Evolutionary conservation across 75 land plant species (phyloP).

Genomic region (Cunninghamia lanceolata): DNA sequence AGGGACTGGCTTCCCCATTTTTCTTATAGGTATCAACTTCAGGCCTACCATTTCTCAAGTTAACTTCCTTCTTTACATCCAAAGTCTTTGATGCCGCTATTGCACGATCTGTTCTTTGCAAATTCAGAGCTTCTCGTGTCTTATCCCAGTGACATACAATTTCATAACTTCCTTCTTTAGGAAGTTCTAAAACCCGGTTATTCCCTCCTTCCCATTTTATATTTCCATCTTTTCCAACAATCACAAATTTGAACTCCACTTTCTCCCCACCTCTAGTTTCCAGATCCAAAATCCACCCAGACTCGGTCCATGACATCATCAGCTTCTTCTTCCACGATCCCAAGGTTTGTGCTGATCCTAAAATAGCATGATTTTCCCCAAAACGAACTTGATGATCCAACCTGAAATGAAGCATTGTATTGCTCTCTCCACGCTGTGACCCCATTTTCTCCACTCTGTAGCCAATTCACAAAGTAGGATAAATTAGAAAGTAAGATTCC

Average conservation of each 20-base stretch:
- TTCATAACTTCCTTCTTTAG: slow-evolving; percentile 46
- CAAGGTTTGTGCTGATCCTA: slow-evolving; percentile 75
- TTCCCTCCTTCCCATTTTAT: slow-evolving; percentile 75
- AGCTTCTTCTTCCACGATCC: slow-evolving; percentile 82
- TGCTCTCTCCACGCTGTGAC: slow-evolving; percentile 23
- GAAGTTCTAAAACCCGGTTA: slow-evolving; percentile 63
- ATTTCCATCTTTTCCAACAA: slow-evolving; percentile 39
- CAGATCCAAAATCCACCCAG: slow-evolving; percentile 81
- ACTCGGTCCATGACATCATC: slow-evolving; percentile 73
- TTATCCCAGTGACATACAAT: slow-evolving; percentile 74
- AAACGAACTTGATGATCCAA: slow-evolving; percentile 87
- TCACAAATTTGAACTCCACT: slow-evolving; percentile 80
- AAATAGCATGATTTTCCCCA: slow-evolving; percentile 75
- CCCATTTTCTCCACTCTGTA: slow-evolving; percentile 7
- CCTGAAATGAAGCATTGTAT: slow-evolving; percentile 42
- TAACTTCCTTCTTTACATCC: slow-evolving; percentile 7
- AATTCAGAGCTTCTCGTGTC: slow-evolving; percentile 43
- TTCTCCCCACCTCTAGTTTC: slow-evolving; percentile 47
- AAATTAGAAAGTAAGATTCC: not conserved
- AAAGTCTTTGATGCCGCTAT: not conserved
- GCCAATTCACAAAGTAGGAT: not conserved
- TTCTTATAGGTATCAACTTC: slow-evolving; percentile 9
- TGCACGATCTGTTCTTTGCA: slow-evolving; percentile 15
- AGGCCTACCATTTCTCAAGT: slow-evolving; percentile 9
- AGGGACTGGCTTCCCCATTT: slow-evolving; percentile 41